Conservation (phyloP, 805 yeast species). For the Myxozyma monticola region DNA sequence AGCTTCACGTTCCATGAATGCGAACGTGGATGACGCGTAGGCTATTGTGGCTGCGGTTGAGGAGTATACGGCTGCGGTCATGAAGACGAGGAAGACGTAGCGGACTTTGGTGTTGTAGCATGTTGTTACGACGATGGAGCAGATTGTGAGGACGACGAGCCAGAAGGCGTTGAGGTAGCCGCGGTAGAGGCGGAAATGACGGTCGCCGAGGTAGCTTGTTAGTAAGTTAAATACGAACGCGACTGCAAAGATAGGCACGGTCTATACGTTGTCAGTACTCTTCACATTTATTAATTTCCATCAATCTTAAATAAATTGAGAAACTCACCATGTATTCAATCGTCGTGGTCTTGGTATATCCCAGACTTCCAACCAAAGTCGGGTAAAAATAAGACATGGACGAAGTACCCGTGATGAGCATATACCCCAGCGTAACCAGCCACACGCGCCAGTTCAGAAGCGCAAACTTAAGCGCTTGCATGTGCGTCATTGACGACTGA, state of each 20-base stretch:
- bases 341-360: conserved; percentile 52
- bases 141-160: conserved; percentile 49
- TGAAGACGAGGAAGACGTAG: conserved; percentile 55
- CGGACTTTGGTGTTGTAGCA: conserved; percentile 59
- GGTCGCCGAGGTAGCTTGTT: conserved; percentile 24
- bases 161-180: conserved; percentile 50
- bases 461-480: neutral
- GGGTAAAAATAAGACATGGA: conserved; percentile 54
- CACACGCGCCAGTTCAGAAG: conserved; percentile 32
- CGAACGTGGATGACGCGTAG: conserved; percentile 56
- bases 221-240: conserved; percentile 24
- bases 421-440: conserved; percentile 24
- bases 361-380: conserved; percentile 56
- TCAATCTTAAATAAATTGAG: too few species aligned
- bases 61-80: conserved; percentile 55
- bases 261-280: too few species aligned
- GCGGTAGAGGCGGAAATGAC: conserved; percentile 49
- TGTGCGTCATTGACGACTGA: neutral
- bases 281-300: too few species aligned
- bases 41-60: conserved; percentile 57
- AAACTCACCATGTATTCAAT: too few species aligned
- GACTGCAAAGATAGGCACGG: conserved; percentile 28
- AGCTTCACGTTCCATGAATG: conserved; percentile 41
- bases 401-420: conserved; percentile 53
- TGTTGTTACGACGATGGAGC: conserved; percentile 52